Evolutionary conservation across 768 basidiomycete genomes (phyloP).

Genomic region (Boletus sp.): DNA sequence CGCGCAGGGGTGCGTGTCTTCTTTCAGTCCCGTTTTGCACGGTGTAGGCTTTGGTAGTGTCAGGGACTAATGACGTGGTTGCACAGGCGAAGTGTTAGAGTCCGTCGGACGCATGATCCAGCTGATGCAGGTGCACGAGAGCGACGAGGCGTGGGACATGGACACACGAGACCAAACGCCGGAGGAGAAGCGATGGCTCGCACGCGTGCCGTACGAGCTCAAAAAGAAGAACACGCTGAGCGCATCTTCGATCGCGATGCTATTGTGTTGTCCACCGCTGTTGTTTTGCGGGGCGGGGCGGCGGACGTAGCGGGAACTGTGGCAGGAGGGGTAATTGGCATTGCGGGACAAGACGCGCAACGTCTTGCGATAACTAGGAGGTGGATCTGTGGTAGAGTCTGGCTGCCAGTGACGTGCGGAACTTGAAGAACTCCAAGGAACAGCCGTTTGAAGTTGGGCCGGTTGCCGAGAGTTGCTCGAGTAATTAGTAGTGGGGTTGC

Average conservation of each 20-base stretch:
- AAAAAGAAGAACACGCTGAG: slow-evolving; percentile 1
- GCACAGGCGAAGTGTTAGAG: slow-evolving; percentile 24
- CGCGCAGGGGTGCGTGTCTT: slow-evolving; percentile 7
- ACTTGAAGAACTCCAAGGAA: no score
- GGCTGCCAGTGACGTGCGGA: no score
- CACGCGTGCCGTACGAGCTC: slow-evolving; percentile 14
- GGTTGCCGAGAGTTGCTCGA: no score
- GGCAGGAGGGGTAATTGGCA: slow-evolving; percentile 18
- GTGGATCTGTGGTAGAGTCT: no score
- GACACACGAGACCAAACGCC: neutral
- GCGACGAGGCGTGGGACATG: neutral
- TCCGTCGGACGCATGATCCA: slow-evolving; percentile 23
- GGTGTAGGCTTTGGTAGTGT: no score
- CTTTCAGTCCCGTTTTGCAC: no score
- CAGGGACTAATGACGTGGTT: no score
- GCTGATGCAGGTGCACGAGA: slow-evolving; percentile 13
- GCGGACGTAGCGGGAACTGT: slow-evolving; percentile 10
- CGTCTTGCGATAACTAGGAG: no score
- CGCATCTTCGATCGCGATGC: slow-evolving; percentile 5
- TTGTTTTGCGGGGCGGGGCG: slow-evolving; percentile 12
- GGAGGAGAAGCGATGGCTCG: slow-evolving; percentile 10
- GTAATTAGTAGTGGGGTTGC: no score
- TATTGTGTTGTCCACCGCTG: slow-evolving; percentile 14
- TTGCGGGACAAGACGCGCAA: no score
- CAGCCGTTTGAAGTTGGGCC: no score